phyloP scores from a whole-genome alignment of 2,329 filamentous ascomycete genomes.

The Verticillium longisporum region DNA sequence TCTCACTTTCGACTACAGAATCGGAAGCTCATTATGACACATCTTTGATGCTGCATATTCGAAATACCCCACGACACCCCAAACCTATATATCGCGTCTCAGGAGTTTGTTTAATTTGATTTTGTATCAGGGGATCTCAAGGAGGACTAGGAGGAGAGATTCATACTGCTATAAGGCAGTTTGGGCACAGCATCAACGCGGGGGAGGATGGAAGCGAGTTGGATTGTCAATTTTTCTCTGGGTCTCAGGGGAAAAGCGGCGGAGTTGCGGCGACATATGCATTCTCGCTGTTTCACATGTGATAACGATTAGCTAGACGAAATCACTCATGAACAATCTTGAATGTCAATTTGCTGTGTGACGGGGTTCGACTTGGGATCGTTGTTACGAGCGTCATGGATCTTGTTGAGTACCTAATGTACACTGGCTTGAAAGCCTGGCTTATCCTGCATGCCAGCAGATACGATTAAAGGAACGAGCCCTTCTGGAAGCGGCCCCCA shows the following conservation, averaged over 20 bases:
- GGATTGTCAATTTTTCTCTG: conserved; percentile 9
- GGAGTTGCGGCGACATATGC: conserved; percentile 13
- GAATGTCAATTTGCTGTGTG: background rate
- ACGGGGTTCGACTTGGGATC: too few relatives aligned
- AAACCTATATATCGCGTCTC: background rate
- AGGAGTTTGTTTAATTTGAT: background rate
- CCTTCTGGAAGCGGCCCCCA: conserved; percentile 72
- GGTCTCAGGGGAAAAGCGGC: conserved; percentile 10
- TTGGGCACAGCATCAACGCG: background rate
- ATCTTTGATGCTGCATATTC: background rate
- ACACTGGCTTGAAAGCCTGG: too few relatives aligned
- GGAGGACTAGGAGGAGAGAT: background rate
- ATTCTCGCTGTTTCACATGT: conserved; percentile 6
- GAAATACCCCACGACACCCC: background rate
- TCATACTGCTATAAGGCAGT: background rate
- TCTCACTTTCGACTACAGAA: background rate
- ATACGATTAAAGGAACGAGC: conserved; percentile 47
- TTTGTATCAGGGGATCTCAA: background rate
- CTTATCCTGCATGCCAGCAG: background rate
- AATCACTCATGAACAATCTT: conserved; percentile 65
- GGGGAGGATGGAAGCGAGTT: conserved; percentile 4
- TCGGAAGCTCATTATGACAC: background rate
- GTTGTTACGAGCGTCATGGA: too few relatives aligned
- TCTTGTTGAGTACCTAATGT: too few relatives aligned
- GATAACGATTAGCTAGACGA: conserved; percentile 7